These are phyloP conservation scores for Volvox reticuliferus DNA, from an alignment of 139 green algal species.

Conservation along the genomic window DNA sequence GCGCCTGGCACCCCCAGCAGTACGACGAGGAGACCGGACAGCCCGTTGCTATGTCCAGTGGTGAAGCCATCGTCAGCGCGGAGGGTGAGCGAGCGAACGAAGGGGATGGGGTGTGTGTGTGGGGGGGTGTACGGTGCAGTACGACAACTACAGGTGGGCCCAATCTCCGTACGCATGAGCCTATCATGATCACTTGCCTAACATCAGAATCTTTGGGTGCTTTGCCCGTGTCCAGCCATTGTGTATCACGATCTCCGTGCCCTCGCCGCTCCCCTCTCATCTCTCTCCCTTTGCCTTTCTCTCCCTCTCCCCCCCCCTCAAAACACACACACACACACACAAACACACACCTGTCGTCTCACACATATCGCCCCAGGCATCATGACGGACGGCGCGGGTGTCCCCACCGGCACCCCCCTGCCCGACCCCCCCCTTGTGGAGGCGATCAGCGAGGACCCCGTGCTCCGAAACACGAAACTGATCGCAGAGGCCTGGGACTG, in stretches of 20 bases:
- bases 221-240: no score
- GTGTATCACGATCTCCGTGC: no score
- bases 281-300: background rate
- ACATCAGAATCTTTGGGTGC: no score
- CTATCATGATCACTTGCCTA: no score
- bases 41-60: slow-evolving; percentile 29
- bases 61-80: background rate
- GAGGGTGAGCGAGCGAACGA: slow-evolving; percentile 13
- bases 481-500: slow-evolving; percentile 99
- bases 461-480: slow-evolving; percentile 93
- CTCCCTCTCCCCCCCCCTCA: background rate
- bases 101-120: no score
- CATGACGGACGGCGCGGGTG: slow-evolving; percentile 82
- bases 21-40: slow-evolving; percentile 47
- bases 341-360: no score
- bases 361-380: slow-evolving; percentile 65
- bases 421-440: slow-evolving; percentile 92
- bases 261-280: no score
- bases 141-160: no score
- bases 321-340: no score
- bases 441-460: slow-evolving; percentile 91
- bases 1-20: slow-evolving; percentile 76
- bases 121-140: no score
- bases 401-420: slow-evolving; percentile 92
- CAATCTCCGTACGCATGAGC: no score